Base-by-base conservation (phyloP, 495 filamentous ascomycete genomes). In the Gamarada debralockiae region DNA sequence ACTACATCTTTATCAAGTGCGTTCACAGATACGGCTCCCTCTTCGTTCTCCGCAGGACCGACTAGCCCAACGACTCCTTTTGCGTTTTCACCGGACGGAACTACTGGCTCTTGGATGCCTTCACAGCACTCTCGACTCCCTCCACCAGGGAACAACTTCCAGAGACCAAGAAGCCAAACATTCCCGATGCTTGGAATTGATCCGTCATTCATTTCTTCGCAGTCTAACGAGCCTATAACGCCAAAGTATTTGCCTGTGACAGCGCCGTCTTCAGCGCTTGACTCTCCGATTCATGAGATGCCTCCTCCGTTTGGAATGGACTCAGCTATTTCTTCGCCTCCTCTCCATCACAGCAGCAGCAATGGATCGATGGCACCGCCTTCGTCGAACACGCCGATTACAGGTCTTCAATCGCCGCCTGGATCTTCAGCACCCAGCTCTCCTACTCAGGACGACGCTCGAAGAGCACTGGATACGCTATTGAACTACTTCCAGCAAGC, bases 391-490 rank as follows among this genome's bases (percentile, higher is more conserved):
- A 75, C 73, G 0, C 65, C 72, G 0, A 43, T 69, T 6, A 67
- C 62, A 14, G 70, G 70, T 23, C 64, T 71, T 0, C 67, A 67
- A 21, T 63, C 64, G 24, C 66, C 64, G n/a, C 63, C 68, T 38
- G 70, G 70, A 3, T 78, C 73, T 1, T 61, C 61, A 40, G 73
- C 73, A 25, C 77, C 73, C 1, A 71, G 73, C n/a, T 85, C 86
- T 0, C 91, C 92, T 0, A 92, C 88, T 0, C 89, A 90, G 63
- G 93, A 97, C 55, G 92, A 98, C 64, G 93, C 93, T 0, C 77
- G 85, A 23, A 79, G 80, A 31, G 95, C 93, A 2, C 77, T 96
- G 18, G 90, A 97, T 62, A 79, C 92, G 12, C 78, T 97, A 1
- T 80, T 95, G 70, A 86, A 75, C 48, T 97, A 90, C 66, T 87